phyloP scores from a whole-genome alignment of 208 protist species.

The Vickermania ingenoplastis region DNA sequence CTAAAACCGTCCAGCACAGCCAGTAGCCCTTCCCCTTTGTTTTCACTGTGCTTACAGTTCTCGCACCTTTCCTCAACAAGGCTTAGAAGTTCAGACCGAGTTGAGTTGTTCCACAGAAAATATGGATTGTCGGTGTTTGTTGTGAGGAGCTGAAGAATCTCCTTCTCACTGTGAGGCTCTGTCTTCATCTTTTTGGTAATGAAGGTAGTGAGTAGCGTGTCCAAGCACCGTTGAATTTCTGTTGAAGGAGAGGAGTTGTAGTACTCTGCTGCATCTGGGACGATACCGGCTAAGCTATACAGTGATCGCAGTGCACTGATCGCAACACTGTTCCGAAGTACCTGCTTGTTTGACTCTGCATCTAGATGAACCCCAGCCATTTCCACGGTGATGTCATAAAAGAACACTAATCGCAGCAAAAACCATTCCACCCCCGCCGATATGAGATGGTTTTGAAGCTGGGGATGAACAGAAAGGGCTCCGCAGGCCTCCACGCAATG shows the following conservation, averaged over 20 bases:
- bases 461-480: constrained; percentile 40
- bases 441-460: constrained; percentile 58
- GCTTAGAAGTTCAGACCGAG: constrained; percentile 68
- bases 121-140: constrained; percentile 80
- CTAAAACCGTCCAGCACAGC: constrained; percentile 26
- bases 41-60: constrained; percentile 28
- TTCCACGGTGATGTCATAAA: constrained; percentile 87
- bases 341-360: constrained; percentile 73
- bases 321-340: constrained; percentile 69
- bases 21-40: constrained; percentile 17
- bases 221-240: constrained; percentile 29
- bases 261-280: constrained; percentile 4
- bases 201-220: constrained; percentile 73
- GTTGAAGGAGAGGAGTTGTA: constrained; percentile 7
- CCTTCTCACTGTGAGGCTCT: constrained; percentile 16
- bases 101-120: constrained; percentile 84
- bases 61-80: constrained; percentile 42
- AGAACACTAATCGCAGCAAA: constrained; percentile 73
- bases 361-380: constrained; percentile 44
- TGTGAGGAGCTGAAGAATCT: constrained; percentile 76
- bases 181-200: constrained; percentile 54
- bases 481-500: constrained; percentile 71
- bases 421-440: constrained; percentile 75
- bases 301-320: constrained; percentile 56
- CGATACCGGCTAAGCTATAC: constrained; percentile 43